A percentile compares a stretch with the other conserved stretches of the same genome.
These are phyloP conservation scores for Stropharia rugosoannulata DNA, from an alignment of 768 basidiomycete species.

Conservation along the genomic window DNA sequence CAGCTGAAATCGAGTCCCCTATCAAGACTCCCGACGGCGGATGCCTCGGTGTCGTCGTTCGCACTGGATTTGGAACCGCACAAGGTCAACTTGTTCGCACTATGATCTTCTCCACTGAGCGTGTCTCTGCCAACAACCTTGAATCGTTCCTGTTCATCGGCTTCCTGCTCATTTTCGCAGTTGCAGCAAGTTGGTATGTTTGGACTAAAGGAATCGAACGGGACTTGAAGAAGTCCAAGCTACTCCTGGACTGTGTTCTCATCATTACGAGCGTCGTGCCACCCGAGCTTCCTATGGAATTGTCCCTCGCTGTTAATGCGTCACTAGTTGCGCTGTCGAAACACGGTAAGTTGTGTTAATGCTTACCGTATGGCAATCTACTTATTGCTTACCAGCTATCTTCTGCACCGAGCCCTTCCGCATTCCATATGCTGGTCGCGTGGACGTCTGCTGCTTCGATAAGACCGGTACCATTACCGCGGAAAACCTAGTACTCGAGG, in stretches of 20 bases:
- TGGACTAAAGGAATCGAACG: constrained; percentile 96
- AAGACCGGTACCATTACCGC: constrained; percentile 99
- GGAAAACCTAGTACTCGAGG: constrained; percentile 92
- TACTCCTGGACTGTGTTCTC: constrained; percentile 91
- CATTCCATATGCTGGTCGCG: constrained; percentile 92
- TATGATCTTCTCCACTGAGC: constrained; percentile 98
- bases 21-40: constrained; percentile 86
- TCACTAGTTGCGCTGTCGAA: constrained; percentile 92
- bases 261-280: constrained; percentile 98
- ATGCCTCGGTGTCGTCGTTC: constrained; percentile 88
- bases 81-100: constrained; percentile 97
- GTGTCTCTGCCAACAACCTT: constrained; percentile 92
- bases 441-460: constrained; percentile 99
- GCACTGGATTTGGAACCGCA: constrained; percentile 96
- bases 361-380: not conserved
- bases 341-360: constrained; percentile 56
- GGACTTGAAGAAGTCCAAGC: constrained; percentile 90
- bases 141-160: constrained; percentile 98
- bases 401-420: constrained; percentile 99
- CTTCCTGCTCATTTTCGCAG: constrained; percentile 95
- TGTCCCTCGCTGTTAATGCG: constrained; percentile 94
- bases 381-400: constrained; percentile 61
- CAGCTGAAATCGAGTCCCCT: constrained; percentile 37
- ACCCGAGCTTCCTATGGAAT: constrained; percentile 97
- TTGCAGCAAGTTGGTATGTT: constrained; percentile 97